Evolutionary conservation across 768 basidiomycete species (phyloP), one percentile per base, ranked within the genome.

Genomic region (Leccinum sublutescens): DNA sequence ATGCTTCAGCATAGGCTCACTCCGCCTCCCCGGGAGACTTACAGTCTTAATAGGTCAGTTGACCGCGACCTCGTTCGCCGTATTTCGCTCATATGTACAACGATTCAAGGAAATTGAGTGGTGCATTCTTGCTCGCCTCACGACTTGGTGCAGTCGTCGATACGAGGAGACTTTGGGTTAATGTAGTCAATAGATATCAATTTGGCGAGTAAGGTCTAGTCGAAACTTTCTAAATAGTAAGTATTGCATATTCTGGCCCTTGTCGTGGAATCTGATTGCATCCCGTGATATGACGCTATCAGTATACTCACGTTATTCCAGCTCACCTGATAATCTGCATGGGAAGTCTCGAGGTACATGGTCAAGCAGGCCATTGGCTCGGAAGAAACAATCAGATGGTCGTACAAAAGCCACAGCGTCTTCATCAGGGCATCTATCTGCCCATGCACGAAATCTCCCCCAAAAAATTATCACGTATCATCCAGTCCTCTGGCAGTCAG

Each of bases 1-100:
- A 98, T 99, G 94, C 80, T 99, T 58, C 79, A 82, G 65, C 81
- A 97, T 67, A 80, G 95, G 51, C 79, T 97, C 29, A 95, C 93
- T 0, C 96, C 96, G 0, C 96, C 96, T 2, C 96, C 96, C 1
- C 78, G 84, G 58, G 95, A 98, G 76, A 98, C 96, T 1, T 98
- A 98, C 72, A 93, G 91, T 72, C 76, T 98, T 55, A 98, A 99
- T 71, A 77, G 94, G 89, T 88, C 61, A 57, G 82, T 70, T 11
- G 19, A 78, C 62, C 4, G 9, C 21, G 2, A 15, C 4, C 2
- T 48, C n/a, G 29, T 15, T 40, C 23, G 6, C 33, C 21, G 17
- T 4, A 49, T 33, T 15, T 38, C 8, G 9, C 36, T n/a, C 40
- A 31, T 38, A 43, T 51, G 61, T 3, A 62, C 17, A 19, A 31